Percentiles rank a stretch among this genome's conserved stretches.
Conservation (phyloP, 305 asterid genomes). For the Euphrasia arctica region DNA sequence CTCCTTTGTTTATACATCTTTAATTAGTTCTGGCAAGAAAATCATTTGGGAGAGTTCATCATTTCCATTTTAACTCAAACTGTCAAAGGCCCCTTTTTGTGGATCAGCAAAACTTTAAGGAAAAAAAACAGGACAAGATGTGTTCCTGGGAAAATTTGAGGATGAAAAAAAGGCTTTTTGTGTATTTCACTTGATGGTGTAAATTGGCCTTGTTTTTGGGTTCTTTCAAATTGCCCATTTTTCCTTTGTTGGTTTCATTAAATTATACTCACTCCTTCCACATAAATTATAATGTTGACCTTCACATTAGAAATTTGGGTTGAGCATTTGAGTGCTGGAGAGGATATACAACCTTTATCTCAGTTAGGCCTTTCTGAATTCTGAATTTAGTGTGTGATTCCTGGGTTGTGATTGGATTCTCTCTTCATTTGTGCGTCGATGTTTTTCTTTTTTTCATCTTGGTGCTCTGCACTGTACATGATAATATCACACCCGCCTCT, state of each 20-base stretch:
- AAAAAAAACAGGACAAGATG: conserved; percentile 1
- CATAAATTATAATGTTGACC: conserved; percentile 22
- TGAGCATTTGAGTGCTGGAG: conserved; percentile 15
- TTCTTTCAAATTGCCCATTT: conserved; percentile 5
- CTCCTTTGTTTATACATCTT: conserved; percentile 30
- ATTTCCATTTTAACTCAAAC: conserved; percentile 14
- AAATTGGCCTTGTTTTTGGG: conserved; percentile 26
- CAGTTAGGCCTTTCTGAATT: conserved; percentile 11
- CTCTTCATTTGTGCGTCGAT: too few species aligned
- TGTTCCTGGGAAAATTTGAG: conserved; percentile 16
- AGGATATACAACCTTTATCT: conserved; percentile 7
- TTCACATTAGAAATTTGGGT: conserved; percentile 1
- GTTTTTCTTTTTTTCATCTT: too few species aligned
- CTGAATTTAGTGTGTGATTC: neutral
- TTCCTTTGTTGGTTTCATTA: conserved; percentile 27
- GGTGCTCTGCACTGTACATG: too few species aligned
- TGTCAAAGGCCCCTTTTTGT: conserved; percentile 9
- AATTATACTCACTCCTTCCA: conserved; percentile 3
- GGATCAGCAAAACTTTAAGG: conserved; percentile 3
- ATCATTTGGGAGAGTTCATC: conserved; percentile 20
- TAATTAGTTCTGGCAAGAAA: conserved; percentile 24
- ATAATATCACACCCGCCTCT: too few species aligned
- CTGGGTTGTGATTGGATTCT: neutral
- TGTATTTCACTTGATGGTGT: conserved; percentile 30
- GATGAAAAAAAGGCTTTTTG: neutral